Evolutionary conservation across 2,329 filamentous ascomycete genomes (phyloP).

Genomic region (Dryadomyces sulphureus): DNA sequence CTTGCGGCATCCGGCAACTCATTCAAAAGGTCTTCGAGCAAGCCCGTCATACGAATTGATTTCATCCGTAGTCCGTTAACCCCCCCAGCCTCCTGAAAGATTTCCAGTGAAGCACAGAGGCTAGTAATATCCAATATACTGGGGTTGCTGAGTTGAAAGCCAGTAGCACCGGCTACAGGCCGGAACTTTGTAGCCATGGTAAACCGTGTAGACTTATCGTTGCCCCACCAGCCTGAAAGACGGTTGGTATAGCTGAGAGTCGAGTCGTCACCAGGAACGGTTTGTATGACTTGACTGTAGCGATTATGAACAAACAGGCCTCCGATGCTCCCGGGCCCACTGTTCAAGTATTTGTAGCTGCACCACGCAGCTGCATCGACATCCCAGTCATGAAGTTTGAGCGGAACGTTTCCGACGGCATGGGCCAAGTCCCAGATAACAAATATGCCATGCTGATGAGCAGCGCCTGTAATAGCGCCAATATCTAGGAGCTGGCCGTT

Average conservation of each 20-base stretch:
- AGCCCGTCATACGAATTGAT: slow-evolving; percentile 58
- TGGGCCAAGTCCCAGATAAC: slow-evolving; percentile 46
- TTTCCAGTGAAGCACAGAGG: slow-evolving; percentile 56
- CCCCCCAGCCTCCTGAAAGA: slow-evolving; percentile 53
- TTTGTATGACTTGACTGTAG: slow-evolving; percentile 42
- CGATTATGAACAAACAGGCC: slow-evolving; percentile 67
- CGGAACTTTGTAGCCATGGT: slow-evolving; percentile 69
- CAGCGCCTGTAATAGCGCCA: slow-evolving; percentile 59
- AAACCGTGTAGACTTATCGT: slow-evolving; percentile 63
- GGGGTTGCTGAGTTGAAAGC: slow-evolving; percentile 74
- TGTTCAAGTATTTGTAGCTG: slow-evolving; percentile 92
- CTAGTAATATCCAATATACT: slow-evolving; percentile 64
- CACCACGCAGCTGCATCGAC: slow-evolving; percentile 92
- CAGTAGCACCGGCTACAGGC: slow-evolving; percentile 63
- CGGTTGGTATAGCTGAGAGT: slow-evolving; percentile 40
- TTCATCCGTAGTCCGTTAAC: slow-evolving; percentile 57
- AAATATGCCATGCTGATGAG: slow-evolving; percentile 40
- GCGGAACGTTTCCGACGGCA: slow-evolving; percentile 66
- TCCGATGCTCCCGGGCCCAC: slow-evolving; percentile 71
- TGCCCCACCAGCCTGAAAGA: slow-evolving; percentile 77
- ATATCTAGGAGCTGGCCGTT: slow-evolving; percentile 84
- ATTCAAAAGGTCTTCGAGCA: slow-evolving; percentile 54
- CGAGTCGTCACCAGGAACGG: slow-evolving; percentile 8
- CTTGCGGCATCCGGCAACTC: slow-evolving; percentile 20
- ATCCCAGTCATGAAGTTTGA: slow-evolving; percentile 72